A percentile compares a stretch with the other conserved stretches of the same genome.
phyloP scores from a whole-genome alignment of 1,284 basidiomycete species.

The Earliella scabrosa region DNA sequence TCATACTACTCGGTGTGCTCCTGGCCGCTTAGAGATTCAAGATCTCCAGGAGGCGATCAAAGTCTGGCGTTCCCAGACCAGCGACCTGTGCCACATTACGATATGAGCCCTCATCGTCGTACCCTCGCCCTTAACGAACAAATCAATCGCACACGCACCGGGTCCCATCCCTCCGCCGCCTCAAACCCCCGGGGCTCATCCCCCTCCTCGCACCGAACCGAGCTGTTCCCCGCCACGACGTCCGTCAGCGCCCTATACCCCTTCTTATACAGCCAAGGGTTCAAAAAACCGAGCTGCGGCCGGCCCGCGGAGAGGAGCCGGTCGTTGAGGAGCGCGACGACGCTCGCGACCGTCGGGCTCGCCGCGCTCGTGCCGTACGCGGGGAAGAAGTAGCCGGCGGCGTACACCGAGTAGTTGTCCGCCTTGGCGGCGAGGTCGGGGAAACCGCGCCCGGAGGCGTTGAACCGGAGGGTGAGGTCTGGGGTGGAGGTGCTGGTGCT shows the following conservation, averaged over 20 bases:
- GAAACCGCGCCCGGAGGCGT: constrained; percentile 32
- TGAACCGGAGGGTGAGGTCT: constrained; percentile 29
- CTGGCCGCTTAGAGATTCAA: too few relatives aligned
- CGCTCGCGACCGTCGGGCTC: constrained; percentile 52
- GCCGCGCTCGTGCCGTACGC: constrained; percentile 53
- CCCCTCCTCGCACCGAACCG: constrained; percentile 36
- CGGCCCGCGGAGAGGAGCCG: constrained; percentile 44
- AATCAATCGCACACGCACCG: too few relatives aligned
- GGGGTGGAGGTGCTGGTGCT: constrained; percentile 34
- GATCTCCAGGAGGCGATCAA: too few relatives aligned
- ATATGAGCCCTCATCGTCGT: too few relatives aligned
- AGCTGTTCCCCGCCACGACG: constrained; percentile 22
- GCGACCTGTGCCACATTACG: too few relatives aligned
- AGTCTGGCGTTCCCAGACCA: too few relatives aligned
- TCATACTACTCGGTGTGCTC: too few relatives aligned
- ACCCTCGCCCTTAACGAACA: too few relatives aligned
- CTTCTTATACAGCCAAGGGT: constrained; percentile 42
- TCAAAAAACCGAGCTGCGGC: constrained; percentile 47
- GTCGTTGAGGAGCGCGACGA: constrained; percentile 62
- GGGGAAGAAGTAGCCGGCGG: constrained; percentile 41
- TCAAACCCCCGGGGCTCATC: constrained; percentile 43
- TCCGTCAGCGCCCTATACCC: constrained; percentile 22
- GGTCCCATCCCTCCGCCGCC: constrained; percentile 44
- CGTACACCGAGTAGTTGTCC: constrained; percentile 29
- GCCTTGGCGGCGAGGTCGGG: constrained; percentile 34